Percentiles rank a stretch among this genome's conserved stretches.
phyloP scores from a whole-genome alignment of 1,284 basidiomycete genomes.

The Prillingera fragicola region DNA sequence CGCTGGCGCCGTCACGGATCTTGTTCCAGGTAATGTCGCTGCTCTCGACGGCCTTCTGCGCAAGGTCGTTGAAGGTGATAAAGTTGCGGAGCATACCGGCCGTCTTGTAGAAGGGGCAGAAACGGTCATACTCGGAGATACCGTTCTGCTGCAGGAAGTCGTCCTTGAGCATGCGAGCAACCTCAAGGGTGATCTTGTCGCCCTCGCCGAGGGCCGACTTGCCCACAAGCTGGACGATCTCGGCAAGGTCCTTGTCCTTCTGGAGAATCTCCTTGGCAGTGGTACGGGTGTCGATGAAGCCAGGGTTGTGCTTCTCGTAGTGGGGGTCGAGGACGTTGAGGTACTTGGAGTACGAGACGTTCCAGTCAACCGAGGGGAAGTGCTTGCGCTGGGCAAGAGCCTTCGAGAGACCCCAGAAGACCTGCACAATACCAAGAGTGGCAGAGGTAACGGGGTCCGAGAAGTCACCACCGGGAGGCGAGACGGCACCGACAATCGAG shows the following conservation, averaged over 20 bases:
- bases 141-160: constrained; percentile 99
- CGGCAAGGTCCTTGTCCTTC: constrained; percentile 96
- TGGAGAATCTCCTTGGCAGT: constrained; percentile 95
- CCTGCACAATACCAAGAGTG: constrained; percentile 97
- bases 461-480: constrained; percentile 97
- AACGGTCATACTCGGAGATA: constrained; percentile 95
- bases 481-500: constrained; percentile 97
- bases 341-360: constrained; percentile 97
- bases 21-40: constrained; percentile 81
- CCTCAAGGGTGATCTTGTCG: constrained; percentile 98
- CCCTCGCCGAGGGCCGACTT: constrained; percentile 95
- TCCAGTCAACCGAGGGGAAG: constrained; percentile 99
- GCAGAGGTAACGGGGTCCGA: constrained; percentile 97
- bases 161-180: constrained; percentile 91
- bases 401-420: constrained; percentile 60
- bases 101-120: constrained; percentile 98
- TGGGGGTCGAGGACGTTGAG: constrained; percentile 89
- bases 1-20: constrained; percentile 80
- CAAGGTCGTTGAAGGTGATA: constrained; percentile 84
- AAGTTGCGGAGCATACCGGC: constrained; percentile 93
- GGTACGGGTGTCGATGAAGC: constrained; percentile 86
- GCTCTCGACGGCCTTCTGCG: constrained; percentile 75
- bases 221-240: constrained; percentile 98
- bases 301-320: constrained; percentile 85
- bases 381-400: constrained; percentile 81